Conservation (phyloP, 345 rosid genomes). For the Turritis glabra region DNA sequence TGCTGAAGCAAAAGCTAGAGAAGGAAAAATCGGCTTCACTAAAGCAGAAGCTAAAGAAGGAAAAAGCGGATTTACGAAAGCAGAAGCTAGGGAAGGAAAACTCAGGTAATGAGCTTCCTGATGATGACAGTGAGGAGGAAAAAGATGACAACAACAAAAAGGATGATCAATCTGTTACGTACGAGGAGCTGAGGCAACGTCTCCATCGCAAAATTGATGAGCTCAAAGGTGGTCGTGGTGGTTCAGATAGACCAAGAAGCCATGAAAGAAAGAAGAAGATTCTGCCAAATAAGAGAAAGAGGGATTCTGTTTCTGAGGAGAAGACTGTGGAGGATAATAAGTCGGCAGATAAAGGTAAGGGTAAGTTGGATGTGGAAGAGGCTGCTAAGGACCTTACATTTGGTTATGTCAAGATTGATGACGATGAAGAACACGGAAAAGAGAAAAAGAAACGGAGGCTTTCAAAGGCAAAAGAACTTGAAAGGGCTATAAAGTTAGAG, state of each 20-base stretch:
- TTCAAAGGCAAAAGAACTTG: constrained; percentile 70
- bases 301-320: constrained; percentile 49
- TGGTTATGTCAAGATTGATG: constrained; percentile 69
- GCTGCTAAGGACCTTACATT: constrained; percentile 78
- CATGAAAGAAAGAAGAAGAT: constrained; percentile 34
- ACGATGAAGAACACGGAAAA: constrained; percentile 52
- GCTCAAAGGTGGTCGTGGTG: constrained; percentile 61
- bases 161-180: constrained; percentile 48
- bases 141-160: constrained; percentile 44
- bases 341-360: constrained; percentile 49
- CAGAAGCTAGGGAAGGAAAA: constrained; percentile 66
- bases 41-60: constrained; percentile 68
- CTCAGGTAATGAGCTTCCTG: constrained; percentile 1
- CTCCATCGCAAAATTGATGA: constrained; percentile 69
- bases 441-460: constrained; percentile 60
- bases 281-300: constrained; percentile 60
- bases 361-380: constrained; percentile 54
- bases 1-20: constrained; percentile 64
- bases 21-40: constrained; percentile 56
- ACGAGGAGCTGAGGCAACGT: constrained; percentile 77
- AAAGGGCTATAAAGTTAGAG: constrained; percentile 59
- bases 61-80: constrained; percentile 58
- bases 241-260: constrained; percentile 32
- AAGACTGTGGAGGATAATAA: constrained; percentile 31
- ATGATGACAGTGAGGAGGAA: constrained; percentile 46